phyloP scores from a whole-genome alignment of 495 filamentous ascomycete species.

The Opeltia flavorubescens region DNA sequence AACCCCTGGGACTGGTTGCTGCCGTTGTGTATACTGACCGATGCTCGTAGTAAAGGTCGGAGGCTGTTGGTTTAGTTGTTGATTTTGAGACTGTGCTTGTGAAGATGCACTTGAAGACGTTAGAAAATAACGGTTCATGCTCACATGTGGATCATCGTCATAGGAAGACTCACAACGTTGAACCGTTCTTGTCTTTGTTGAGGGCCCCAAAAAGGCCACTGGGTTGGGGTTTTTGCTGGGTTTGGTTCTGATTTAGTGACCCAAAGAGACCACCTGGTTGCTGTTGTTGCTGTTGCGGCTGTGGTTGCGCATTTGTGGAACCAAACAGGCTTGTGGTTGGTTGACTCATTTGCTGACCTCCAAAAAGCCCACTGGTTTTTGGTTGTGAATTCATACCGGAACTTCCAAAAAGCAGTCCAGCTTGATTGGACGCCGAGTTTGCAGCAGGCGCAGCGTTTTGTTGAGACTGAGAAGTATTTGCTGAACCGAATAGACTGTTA shows the following conservation, averaged over 20 bases:
- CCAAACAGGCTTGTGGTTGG: slow-evolving; percentile 11
- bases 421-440: slow-evolving; percentile 13
- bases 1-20: slow-evolving; percentile 50
- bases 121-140: too few species aligned
- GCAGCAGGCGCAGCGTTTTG: slow-evolving; percentile 24
- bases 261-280: slow-evolving; percentile 28
- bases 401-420: slow-evolving; percentile 22
- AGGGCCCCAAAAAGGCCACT: slow-evolving; percentile 24
- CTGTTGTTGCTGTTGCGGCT: slow-evolving; percentile 10
- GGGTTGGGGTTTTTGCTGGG: slow-evolving; percentile 19
- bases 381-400: slow-evolving; percentile 17
- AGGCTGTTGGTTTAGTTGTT: slow-evolving; percentile 28
- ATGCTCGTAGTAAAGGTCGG: slow-evolving; percentile 20
- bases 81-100: slow-evolving; percentile 6
- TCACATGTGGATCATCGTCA: too few species aligned
- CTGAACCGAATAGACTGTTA: not conserved
- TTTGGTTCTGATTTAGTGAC: slow-evolving; percentile 11
- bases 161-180: slow-evolving; percentile 7
- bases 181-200: slow-evolving; percentile 5
- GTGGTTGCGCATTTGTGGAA: slow-evolving; percentile 2
- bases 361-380: slow-evolving; percentile 20
- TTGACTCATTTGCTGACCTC: slow-evolving; percentile 14
- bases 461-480: slow-evolving; percentile 14
- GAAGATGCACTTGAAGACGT: not conserved
- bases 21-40: slow-evolving; percentile 32